Evolutionary conservation across 78 protist species (phyloP), one percentile per base, ranked within the genome.

Genomic region (Chrysochromulina parva): DNA sequence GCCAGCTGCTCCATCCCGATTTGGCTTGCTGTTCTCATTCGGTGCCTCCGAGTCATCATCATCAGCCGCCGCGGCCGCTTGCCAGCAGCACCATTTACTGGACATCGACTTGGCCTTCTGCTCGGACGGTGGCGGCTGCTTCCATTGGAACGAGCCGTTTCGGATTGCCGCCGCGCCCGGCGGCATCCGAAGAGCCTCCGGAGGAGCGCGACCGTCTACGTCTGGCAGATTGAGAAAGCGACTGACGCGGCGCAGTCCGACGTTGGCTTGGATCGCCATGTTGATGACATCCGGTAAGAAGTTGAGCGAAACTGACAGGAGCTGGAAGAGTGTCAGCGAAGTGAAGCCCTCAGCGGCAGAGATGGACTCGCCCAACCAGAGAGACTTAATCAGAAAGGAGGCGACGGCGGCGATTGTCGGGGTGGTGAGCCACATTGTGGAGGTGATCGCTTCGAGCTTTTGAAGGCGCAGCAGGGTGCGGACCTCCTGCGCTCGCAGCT

Each of bases 331-430:
- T 9, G 84, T 0, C 24, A 91, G 89, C 52, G 93, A 92, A 50
- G 93, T 48, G 93, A 92, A 91, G 57, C 38, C 88, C 57, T 19
- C 1, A 14, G 24, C 0, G 22, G 98, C 93, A 1, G 97, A 93
- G 62, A 97, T 78, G 24, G 62, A 13, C 19, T 55, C 86, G 60
- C 55, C 7, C 47, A 1, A 3, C 50, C 5, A 10, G 47, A 67
- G 3, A 11, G 4, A 6, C 28, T 67, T n/a, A 48, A 67, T 16
- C 20, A 67, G 28, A 10, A 67, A 67, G 16, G 76, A n/a, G 20
- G 76, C 76, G 48, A 67, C 48, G 50, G 76, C 48, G 24, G 48
- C 76, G 11, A 67, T n/a, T 16, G 48, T 11, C 20, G 76, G 76
- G 48, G 76, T 14, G 50, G 24, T 4, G 9, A 22, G 50, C 76